These are phyloP conservation scores for Sphagnum fallax DNA, from an alignment of 228 moss, liverwort and hornwort genomes.

Conservation along the genomic window DNA sequence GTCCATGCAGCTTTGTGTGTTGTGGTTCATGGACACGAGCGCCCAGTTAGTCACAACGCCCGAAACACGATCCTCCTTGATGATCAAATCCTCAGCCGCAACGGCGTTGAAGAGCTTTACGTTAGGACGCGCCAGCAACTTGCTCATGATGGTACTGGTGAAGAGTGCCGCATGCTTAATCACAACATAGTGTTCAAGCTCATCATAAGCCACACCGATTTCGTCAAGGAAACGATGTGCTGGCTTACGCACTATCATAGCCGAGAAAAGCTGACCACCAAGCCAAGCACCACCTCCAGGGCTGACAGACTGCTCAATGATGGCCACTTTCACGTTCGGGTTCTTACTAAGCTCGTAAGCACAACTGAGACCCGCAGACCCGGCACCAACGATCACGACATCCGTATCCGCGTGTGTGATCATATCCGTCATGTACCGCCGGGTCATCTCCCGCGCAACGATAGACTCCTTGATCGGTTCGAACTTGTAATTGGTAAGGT, in stretches of 20 bases:
- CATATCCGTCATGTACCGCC: slow-evolving; percentile 63
- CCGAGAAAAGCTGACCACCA: slow-evolving; percentile 49
- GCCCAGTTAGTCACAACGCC: slow-evolving; percentile 59
- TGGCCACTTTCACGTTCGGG: slow-evolving; percentile 42
- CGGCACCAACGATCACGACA: slow-evolving; percentile 44
- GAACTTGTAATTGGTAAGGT: slow-evolving; percentile 47
- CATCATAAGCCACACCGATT: slow-evolving; percentile 39
- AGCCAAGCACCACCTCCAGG: slow-evolving; percentile 57
- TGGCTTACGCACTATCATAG: slow-evolving; percentile 54
- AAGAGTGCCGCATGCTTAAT: slow-evolving; percentile 54
- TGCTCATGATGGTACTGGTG: slow-evolving; percentile 48
- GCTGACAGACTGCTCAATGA: slow-evolving; percentile 48
- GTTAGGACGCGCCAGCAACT: slow-evolving; percentile 44
- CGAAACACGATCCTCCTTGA: slow-evolving; percentile 39
- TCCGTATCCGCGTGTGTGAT: slow-evolving; percentile 52
- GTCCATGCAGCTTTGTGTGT: slow-evolving; percentile 59
- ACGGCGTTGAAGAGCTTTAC: slow-evolving; percentile 57
- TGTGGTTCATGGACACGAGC: slow-evolving; percentile 39
- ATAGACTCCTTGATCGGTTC: slow-evolving; percentile 53
- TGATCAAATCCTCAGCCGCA: slow-evolving; percentile 47
- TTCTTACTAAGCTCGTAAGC: slow-evolving; percentile 57
- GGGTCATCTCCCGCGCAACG: slow-evolving; percentile 48
- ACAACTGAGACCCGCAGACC: slow-evolving; percentile 39
- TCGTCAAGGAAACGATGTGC: slow-evolving; percentile 54
- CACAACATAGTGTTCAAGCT: slow-evolving; percentile 45